These are phyloP conservation scores for Celoporthe dispersa DNA, from an alignment of 2,329 filamentous ascomycete genomes.

Conservation along the genomic window DNA sequence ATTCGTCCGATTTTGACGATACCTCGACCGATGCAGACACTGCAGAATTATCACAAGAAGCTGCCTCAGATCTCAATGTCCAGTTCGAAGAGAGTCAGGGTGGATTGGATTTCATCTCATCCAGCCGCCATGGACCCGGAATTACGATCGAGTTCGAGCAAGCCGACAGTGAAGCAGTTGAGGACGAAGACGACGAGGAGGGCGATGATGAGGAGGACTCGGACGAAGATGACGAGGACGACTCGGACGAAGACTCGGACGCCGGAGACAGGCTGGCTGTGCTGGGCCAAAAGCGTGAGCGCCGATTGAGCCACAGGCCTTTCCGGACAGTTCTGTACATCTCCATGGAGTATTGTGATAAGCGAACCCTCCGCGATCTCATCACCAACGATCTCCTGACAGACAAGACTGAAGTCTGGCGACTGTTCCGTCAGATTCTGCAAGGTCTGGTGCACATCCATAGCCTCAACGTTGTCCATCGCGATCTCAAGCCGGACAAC, in stretches of 20 bases:
- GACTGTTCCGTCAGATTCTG: conserved; percentile 86
- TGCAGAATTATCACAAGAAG: conserved; percentile 40
- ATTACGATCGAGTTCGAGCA: conserved; percentile 72
- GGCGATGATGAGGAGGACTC: conserved; percentile 51
- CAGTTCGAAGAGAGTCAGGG: conserved; percentile 74
- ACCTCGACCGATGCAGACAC: conserved; percentile 52
- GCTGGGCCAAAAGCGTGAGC: conserved; percentile 33
- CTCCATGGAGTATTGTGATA: conserved; percentile 98
- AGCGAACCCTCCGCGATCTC: conserved; percentile 85
- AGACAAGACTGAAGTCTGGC: conserved; percentile 81
- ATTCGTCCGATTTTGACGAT: conserved; percentile 60
- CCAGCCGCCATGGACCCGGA: conserved; percentile 68
- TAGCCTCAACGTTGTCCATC: conserved; percentile 87
- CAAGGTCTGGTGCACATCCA: conserved; percentile 93
- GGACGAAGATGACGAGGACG: conserved; percentile 51
- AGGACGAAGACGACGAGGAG: conserved; percentile 45
- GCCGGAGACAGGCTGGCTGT: conserved; percentile 8
- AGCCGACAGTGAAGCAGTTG: conserved; percentile 44
- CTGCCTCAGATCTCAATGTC: conserved; percentile 48
- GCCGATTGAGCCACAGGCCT: conserved; percentile 50
- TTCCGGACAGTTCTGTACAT: conserved; percentile 85
- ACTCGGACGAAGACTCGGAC: conserved; percentile 32
- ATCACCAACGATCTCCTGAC: conserved; percentile 77
- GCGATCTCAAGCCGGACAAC: conserved; percentile 96
- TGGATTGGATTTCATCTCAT: conserved; percentile 92